Conservation (phyloP, 1,284 basidiomycete genomes). For the Apiotrichum sp. region DNA sequence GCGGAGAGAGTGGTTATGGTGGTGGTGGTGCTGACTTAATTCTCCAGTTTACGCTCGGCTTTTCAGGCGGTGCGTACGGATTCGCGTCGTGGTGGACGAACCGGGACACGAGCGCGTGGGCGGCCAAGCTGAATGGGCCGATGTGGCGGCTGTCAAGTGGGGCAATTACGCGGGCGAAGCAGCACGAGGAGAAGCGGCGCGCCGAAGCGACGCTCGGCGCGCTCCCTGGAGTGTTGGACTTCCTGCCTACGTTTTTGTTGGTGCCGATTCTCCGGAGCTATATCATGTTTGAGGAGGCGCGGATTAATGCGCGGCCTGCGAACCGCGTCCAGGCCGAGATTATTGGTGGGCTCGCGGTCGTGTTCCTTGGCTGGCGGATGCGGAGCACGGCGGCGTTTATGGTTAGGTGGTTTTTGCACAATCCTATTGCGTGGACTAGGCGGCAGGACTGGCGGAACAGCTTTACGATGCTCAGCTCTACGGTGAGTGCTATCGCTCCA, state of each 20-base stretch:
- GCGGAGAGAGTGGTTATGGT: no score
- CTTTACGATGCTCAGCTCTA: constrained; percentile 38
- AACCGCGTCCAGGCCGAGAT: constrained; percentile 30
- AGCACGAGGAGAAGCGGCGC: constrained; percentile 27
- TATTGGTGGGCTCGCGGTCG: constrained; percentile 54
- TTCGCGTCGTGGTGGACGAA: constrained; percentile 38
- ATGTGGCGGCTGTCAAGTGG: no score
- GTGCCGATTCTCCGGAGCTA: constrained; percentile 39
- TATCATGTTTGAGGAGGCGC: constrained; percentile 35
- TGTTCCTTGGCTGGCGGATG: constrained; percentile 70
- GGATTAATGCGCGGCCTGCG: constrained; percentile 34
- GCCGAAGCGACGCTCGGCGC: constrained; percentile 26
- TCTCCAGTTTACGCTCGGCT: not conserved
- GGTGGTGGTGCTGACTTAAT: no score
- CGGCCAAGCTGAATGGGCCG: no score
- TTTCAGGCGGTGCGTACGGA: not conserved
- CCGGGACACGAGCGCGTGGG: constrained; percentile 38
- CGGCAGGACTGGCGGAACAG: constrained; percentile 30
- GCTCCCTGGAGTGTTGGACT: constrained; percentile 29
- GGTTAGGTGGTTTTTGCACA: constrained; percentile 42
- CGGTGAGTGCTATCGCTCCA: constrained; percentile 14
- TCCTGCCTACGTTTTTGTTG: constrained; percentile 31
- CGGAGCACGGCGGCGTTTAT: constrained; percentile 49
- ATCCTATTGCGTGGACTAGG: constrained; percentile 24
- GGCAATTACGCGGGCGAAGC: no score